Conservation (phyloP, 2,329 filamentous ascomycete genomes). For the Parafenestella ontariensis region DNA sequence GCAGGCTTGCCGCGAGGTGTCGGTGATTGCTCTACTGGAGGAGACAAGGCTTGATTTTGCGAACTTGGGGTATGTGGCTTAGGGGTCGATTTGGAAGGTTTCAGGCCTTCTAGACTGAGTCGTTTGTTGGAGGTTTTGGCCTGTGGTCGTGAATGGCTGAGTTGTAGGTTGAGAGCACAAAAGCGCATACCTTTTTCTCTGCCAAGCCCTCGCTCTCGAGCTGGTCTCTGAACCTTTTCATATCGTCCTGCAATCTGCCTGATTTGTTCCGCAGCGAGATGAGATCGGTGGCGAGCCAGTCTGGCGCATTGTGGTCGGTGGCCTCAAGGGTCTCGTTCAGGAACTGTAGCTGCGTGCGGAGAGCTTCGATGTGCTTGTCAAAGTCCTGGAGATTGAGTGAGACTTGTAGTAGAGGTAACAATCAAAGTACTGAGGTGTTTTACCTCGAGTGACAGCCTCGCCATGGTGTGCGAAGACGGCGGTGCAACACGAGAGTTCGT, state of each 20-base stretch:
- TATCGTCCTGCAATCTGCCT: constrained; percentile 42
- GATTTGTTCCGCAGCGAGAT: constrained; percentile 42
- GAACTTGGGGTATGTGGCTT: constrained; percentile 11
- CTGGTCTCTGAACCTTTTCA: constrained; percentile 42
- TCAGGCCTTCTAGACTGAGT: constrained; percentile 37
- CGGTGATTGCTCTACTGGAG: constrained; percentile 20
- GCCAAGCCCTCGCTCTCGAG: constrained; percentile 36
- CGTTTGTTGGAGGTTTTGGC: constrained; percentile 33
- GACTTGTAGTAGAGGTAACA: constrained; percentile 9
- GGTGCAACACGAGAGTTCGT: background rate
- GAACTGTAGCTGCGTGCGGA: constrained; percentile 39
- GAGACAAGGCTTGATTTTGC: constrained; percentile 18
- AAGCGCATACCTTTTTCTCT: constrained; percentile 26
- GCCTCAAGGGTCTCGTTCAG: constrained; percentile 41
- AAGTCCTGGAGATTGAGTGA: constrained; percentile 35
- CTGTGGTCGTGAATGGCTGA: constrained; percentile 13
- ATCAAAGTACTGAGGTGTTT: constrained; percentile 1
- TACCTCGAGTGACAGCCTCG: constrained; percentile 38
- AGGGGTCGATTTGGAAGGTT: constrained; percentile 6
- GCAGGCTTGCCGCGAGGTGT: constrained; percentile 21
- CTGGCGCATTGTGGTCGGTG: constrained; percentile 44
- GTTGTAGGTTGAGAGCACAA: background rate
- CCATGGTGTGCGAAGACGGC: constrained; percentile 24
- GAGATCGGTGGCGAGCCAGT: constrained; percentile 46
- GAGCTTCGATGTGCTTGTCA: constrained; percentile 40